Conservation (phyloP, 192 early-diverging fungal genomes). For the Phlyctochytrium planicorne region DNA sequence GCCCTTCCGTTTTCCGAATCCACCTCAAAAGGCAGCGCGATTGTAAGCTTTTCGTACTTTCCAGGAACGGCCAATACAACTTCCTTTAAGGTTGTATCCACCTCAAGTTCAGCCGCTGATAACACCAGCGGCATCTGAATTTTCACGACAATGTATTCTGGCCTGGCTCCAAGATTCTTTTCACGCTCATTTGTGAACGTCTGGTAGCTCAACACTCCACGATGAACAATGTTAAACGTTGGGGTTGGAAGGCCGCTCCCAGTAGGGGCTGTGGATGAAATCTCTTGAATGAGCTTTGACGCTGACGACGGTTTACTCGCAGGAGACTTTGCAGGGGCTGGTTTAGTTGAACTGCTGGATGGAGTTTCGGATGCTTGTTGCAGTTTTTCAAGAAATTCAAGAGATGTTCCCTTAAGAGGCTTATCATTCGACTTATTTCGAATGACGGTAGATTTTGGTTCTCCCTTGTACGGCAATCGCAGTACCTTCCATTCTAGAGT, state of each 20-base stretch:
- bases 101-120: slow-evolving; percentile 21
- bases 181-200: slow-evolving; percentile 35
- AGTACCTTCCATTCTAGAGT: slow-evolving; percentile 40
- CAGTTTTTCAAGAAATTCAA: slow-evolving; percentile 36
- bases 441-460: slow-evolving; percentile 41
- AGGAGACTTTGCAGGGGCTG: no score
- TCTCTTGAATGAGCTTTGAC: neutral
- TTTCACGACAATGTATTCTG: slow-evolving; percentile 42
- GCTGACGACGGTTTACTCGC: no score
- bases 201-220: slow-evolving; percentile 29
- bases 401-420: slow-evolving; percentile 28
- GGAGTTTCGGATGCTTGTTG: neutral
- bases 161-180: slow-evolving; percentile 32
- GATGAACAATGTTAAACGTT: neutral
- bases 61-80: slow-evolving; percentile 18
- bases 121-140: slow-evolving; percentile 39
- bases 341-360: no score
- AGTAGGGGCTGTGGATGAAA: neutral
- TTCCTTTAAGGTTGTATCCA: slow-evolving; percentile 25
- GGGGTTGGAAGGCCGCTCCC: neutral
- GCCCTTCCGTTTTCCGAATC: slow-evolving; percentile 37
- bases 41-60: slow-evolving; percentile 34
- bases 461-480: slow-evolving; percentile 47
- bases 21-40: slow-evolving; percentile 49
- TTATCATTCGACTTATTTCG: slow-evolving; percentile 23